phyloP scores from a whole-genome alignment of 2,329 filamentous ascomycete genomes.

The Cercospora sp. region DNA sequence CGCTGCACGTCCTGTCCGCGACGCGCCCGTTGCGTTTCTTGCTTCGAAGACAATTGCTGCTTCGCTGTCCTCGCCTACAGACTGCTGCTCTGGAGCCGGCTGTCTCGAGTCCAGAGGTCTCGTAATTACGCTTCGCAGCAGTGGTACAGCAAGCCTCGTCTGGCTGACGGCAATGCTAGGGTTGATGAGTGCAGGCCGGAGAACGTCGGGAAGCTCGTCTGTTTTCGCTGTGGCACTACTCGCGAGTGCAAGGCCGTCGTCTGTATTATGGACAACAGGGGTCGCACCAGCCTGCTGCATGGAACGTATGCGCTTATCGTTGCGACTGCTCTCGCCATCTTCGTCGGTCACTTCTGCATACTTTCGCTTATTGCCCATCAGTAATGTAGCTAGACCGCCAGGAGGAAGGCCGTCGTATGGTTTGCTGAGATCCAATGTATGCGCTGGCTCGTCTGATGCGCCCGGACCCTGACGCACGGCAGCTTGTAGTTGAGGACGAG shows the following conservation, averaged over 20 bases:
- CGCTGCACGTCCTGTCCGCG: constrained; percentile 60
- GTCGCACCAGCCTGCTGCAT: constrained; percentile 65
- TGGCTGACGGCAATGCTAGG: constrained; percentile 80
- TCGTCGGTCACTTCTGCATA: constrained; percentile 71
- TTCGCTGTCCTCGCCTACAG: constrained; percentile 57
- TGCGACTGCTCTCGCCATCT: constrained; percentile 69
- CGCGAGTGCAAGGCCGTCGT: constrained; percentile 76
- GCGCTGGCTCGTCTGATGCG: constrained; percentile 46
- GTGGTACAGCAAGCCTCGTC: constrained; percentile 81
- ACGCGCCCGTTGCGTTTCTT: constrained; percentile 69
- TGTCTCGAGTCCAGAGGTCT: constrained; percentile 72
- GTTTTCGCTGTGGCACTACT: constrained; percentile 59
- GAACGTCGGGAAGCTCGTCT: constrained; percentile 68
- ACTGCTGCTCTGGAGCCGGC: constrained; percentile 50
- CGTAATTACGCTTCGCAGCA: constrained; percentile 78
- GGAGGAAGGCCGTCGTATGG: constrained; percentile 91
- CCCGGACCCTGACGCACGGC: constrained; percentile 61
- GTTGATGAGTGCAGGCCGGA: constrained; percentile 84
- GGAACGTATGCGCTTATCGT: constrained; percentile 60
- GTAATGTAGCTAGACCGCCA: constrained; percentile 79
- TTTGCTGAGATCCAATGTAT: constrained; percentile 85
- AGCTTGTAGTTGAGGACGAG: constrained; percentile 83
- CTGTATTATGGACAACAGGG: constrained; percentile 72
- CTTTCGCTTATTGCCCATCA: constrained; percentile 93
- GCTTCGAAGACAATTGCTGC: constrained; percentile 76